Percentiles rank a stretch among this genome's conserved stretches.
Evolutionary conservation across 257 asterid species (phyloP).

Genomic region (Jacaranda copaia): DNA sequence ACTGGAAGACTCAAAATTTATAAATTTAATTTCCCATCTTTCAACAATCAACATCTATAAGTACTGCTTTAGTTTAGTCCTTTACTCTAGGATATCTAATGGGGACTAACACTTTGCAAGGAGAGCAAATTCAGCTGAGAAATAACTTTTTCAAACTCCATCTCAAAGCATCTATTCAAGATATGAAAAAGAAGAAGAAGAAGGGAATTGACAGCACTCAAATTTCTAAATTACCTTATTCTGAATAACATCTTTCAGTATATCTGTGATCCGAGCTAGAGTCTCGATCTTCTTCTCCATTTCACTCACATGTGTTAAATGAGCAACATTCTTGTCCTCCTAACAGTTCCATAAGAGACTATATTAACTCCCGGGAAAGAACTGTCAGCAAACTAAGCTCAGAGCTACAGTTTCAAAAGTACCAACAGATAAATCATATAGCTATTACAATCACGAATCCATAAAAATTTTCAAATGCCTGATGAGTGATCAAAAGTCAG

Average conservation of each 20-base stretch:
- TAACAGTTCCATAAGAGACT: constrained; percentile 40
- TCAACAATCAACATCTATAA: background rate
- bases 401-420: constrained; percentile 12
- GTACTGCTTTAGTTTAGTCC: background rate
- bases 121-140: background rate
- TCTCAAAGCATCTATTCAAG: constrained; percentile 17
- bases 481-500: constrained; percentile 3
- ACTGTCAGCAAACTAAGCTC: constrained; percentile 17
- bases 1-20: background rate
- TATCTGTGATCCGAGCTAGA: constrained; percentile 83
- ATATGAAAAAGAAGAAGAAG: background rate
- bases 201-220: constrained; percentile 26
- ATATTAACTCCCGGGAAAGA: constrained; percentile 32
- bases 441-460: background rate
- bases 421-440: constrained; percentile 19
- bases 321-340: constrained; percentile 98
- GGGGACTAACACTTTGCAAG: background rate
- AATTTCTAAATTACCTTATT: constrained; percentile 70
- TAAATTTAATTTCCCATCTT: background rate
- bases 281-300: constrained; percentile 96
- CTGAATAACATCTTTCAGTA: constrained; percentile 91
- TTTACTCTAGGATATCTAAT: background rate
- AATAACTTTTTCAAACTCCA: background rate
- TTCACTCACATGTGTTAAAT: constrained; percentile 91
- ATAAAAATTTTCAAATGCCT: background rate